phyloP scores from a whole-genome alignment of 306 rosid genomes.

The Quercus bicolor region DNA sequence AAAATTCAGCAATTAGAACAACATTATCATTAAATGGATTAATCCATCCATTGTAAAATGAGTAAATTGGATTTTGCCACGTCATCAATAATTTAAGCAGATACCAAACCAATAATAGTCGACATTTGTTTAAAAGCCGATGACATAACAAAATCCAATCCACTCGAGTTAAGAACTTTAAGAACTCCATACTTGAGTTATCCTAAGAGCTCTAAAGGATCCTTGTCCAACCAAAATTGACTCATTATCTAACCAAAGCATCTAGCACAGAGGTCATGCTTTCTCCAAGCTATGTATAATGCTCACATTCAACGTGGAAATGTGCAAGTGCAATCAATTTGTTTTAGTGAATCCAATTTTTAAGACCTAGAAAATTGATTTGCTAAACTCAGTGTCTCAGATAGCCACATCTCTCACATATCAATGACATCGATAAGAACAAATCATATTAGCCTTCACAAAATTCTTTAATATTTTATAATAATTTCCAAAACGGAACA shows the following conservation, averaged over 20 bases:
- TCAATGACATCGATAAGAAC: neutral
- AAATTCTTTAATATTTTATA: neutral
- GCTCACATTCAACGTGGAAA: neutral
- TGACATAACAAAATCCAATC: too few species aligned
- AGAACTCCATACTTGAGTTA: too few species aligned
- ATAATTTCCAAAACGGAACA: neutral
- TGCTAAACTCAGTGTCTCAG: neutral
- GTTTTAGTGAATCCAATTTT: neutral
- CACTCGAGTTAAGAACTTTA: too few species aligned
- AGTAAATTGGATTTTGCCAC: too few species aligned
- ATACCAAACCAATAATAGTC: too few species aligned
- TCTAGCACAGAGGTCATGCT: neutral
- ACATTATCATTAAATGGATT: slow-evolving; percentile 1
- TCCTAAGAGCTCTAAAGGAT: too few species aligned
- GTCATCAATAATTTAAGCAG: too few species aligned
- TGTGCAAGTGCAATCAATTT: neutral
- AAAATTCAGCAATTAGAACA: slow-evolving; percentile 6
- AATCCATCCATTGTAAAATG: too few species aligned
- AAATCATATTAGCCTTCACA: neutral
- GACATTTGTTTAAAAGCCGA: too few species aligned
- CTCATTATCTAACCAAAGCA: neutral
- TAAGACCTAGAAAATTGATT: neutral
- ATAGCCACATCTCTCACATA: neutral
- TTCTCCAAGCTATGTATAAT: neutral
- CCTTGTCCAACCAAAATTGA: neutral